These are phyloP conservation scores for Colletotrichum sp. DNA, from an alignment of 2,329 filamentous ascomycete genomes.

Conservation along the genomic window DNA sequence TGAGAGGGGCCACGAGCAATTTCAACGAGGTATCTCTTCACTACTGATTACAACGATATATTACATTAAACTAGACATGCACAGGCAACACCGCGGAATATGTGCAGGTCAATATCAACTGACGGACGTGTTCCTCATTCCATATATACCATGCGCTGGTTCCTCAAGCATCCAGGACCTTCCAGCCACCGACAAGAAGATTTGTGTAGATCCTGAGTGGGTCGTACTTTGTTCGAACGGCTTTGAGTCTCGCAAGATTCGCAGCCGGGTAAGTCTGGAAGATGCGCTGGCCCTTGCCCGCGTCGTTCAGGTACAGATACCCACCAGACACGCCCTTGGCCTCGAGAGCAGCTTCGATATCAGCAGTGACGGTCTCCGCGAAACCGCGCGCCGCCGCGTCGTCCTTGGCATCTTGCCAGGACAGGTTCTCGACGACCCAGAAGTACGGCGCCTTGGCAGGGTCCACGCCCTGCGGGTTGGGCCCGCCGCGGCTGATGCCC, in stretches of 20 bases:
- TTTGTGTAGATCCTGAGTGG: slow-evolving; percentile 8
- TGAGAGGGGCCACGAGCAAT: not conserved
- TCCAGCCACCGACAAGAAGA: slow-evolving; percentile 16
- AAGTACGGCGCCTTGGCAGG: slow-evolving; percentile 17
- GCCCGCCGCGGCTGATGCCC: slow-evolving; percentile 6
- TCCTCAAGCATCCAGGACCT: slow-evolving; percentile 1
- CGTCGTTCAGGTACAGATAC: slow-evolving; percentile 47
- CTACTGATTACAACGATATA: not conserved
- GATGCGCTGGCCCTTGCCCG: slow-evolving; percentile 40
- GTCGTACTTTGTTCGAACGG: slow-evolving; percentile 18
- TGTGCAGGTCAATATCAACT: too few species aligned
- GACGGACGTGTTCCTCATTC: not conserved
- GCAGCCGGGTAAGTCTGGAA: slow-evolving; percentile 20
- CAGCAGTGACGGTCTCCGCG: not conserved
- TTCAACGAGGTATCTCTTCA: not conserved
- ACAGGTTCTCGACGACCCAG: slow-evolving; percentile 22
- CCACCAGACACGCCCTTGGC: slow-evolving; percentile 7
- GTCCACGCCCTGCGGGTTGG: slow-evolving; percentile 21
- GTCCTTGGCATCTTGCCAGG: slow-evolving; percentile 14
- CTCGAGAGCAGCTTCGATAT: slow-evolving; percentile 1
- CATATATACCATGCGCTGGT: not conserved
- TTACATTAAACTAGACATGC: not conserved
- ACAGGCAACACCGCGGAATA: not conserved
- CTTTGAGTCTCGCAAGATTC: slow-evolving; percentile 9
- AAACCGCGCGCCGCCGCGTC: not conserved